Evolutionary conservation across 2,329 filamentous ascomycete genomes (phyloP).

Genomic region (Xylogone sp.): DNA sequence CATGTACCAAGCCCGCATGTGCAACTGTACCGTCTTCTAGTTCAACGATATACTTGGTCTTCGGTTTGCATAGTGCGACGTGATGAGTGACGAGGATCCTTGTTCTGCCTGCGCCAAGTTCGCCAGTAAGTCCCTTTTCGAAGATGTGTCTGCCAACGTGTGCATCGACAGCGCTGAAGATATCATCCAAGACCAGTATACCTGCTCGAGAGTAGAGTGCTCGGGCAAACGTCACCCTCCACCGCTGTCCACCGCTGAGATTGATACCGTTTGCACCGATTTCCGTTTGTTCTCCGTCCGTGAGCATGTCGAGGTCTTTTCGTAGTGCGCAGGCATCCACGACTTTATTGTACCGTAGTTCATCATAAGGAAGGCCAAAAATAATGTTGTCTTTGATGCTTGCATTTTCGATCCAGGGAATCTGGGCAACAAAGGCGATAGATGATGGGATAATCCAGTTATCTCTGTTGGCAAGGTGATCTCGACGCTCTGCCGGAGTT

Average conservation of each 20-base stretch:
- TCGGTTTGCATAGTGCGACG: constrained; percentile 65
- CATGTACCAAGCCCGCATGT: constrained; percentile 60
- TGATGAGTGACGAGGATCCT: constrained; percentile 80
- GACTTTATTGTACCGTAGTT: constrained; percentile 67
- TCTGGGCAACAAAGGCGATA: constrained; percentile 74
- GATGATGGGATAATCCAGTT: constrained; percentile 69
- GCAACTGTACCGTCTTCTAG: constrained; percentile 65
- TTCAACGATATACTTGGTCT: constrained; percentile 70
- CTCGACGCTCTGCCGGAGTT: constrained; percentile 50
- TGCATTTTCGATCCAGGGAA: constrained; percentile 82
- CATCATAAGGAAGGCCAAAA: constrained; percentile 68
- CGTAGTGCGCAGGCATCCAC: constrained; percentile 68
- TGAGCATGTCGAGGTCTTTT: constrained; percentile 73
- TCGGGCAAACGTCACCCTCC: constrained; percentile 75
- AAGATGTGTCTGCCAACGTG: constrained; percentile 78
- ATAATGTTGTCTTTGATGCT: constrained; percentile 75
- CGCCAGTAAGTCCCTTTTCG: constrained; percentile 69
- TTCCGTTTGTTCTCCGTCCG: constrained; percentile 74
- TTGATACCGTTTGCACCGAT: constrained; percentile 85
- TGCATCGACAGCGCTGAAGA: constrained; percentile 77
- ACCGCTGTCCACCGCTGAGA: constrained; percentile 78
- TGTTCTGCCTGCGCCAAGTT: constrained; percentile 66
- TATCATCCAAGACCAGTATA: constrained; percentile 76
- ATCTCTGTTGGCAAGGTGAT: constrained; percentile 53
- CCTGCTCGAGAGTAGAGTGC: constrained; percentile 77